These are phyloP conservation scores for Phytopythium chamaehyphon DNA, from an alignment of 352 stramenopile genomes.

Conservation along the genomic window DNA sequence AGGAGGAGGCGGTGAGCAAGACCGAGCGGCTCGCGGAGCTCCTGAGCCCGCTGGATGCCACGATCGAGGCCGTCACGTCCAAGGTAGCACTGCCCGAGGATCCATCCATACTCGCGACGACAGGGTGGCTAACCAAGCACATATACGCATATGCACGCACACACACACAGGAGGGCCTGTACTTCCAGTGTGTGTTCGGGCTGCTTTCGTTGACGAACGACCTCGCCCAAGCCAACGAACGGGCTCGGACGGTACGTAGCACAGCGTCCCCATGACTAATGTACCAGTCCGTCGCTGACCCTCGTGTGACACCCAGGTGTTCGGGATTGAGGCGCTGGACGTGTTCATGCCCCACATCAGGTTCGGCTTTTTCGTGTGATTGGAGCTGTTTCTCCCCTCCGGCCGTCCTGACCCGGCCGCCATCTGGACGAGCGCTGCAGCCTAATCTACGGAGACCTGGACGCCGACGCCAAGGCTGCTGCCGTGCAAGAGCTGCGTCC, in stretches of 20 bases:
- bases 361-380: constrained; percentile 17
- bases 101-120: too few relatives aligned
- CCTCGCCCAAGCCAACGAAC: constrained; percentile 25
- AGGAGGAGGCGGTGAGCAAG: constrained; percentile 20
- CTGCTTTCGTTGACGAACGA: constrained; percentile 35
- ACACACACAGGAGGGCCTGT: constrained; percentile 32
- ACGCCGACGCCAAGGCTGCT: constrained; percentile 14
- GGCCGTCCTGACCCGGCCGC: background rate
- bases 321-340: constrained; percentile 25
- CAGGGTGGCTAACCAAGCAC: too few relatives aligned
- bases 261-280: constrained; percentile 19
- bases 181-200: constrained; percentile 70
- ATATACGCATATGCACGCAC: background rate
- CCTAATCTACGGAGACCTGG: constrained; percentile 57
- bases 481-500: constrained; percentile 35
- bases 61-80: constrained; percentile 38
- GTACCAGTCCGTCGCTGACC: background rate
- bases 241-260: constrained; percentile 3
- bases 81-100: constrained; percentile 23
- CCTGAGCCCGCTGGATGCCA: constrained; percentile 21
- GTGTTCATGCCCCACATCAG: constrained; percentile 65
- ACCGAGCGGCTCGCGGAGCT: constrained; percentile 30
- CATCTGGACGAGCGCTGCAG: constrained; percentile 14
- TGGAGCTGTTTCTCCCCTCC: constrained; percentile 2
- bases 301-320: constrained; percentile 27